Conservation (phyloP, 306 rosid species). For the Casuarina equisetifolia region DNA sequence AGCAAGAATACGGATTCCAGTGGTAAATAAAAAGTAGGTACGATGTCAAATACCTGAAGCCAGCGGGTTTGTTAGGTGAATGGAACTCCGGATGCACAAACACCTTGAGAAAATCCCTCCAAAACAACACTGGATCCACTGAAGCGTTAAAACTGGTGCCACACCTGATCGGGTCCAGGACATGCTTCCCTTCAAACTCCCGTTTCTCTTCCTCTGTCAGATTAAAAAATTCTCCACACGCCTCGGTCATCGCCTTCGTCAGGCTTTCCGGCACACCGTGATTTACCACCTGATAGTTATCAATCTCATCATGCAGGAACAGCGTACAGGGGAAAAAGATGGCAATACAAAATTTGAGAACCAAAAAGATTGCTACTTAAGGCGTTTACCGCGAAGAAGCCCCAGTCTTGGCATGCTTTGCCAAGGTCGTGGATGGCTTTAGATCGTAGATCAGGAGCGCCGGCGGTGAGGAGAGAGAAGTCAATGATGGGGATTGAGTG, state of each 20-base stretch:
- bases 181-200: conserved; percentile 35
- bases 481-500: conserved; percentile 39
- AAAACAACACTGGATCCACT: conserved; percentile 32
- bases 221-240: conserved; percentile 32
- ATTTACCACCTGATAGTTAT: conserved; percentile 35
- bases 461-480: conserved; percentile 34
- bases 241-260: conserved; percentile 35
- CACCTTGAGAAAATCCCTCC: conserved; percentile 67
- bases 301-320: not conserved
- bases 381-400: conserved; percentile 41
- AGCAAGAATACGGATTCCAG: no score
- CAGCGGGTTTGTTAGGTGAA: conserved; percentile 49
- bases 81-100: conserved; percentile 51
- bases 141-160: conserved; percentile 48
- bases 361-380: no score
- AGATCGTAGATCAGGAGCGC: conserved; percentile 29
- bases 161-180: conserved; percentile 34
- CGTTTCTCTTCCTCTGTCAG: conserved; percentile 46
- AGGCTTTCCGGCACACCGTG: conserved; percentile 31
- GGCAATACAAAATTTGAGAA: no score
- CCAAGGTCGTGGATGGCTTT: conserved; percentile 37
- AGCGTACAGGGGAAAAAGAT: no score
- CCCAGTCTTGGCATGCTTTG: conserved; percentile 53
- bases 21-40: no score
- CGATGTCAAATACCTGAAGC: conserved; percentile 40